Base-by-base conservation (phyloP, 1,284 basidiomycete species). In the Xanthoconium separans region DNA sequence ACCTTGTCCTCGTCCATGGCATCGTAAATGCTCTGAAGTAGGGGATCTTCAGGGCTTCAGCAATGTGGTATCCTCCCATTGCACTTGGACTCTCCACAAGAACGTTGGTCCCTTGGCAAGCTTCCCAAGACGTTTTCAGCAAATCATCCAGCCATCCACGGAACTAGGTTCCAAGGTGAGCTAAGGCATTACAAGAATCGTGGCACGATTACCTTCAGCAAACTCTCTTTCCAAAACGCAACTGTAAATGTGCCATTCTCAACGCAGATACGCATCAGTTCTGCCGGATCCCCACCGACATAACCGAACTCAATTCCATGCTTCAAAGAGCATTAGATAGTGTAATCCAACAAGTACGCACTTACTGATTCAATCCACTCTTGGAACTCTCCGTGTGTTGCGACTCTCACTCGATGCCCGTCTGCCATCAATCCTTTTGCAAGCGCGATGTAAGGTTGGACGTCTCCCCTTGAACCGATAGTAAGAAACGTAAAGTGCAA, bases 31-130 rank as follows among this genome's bases (percentile, higher is more conserved):
- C 91, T 61, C 93, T 81, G 74, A 90, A 98, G 71, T 96, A 99
- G 3, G 96, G 96, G 50, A 98, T 93, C 31, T 78, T 79, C 16
- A 99, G 77, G 1, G 93, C 94, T 70, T 99, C 96, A 16, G 96
- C 96, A 50, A 99, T 94, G 64, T 99, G 96, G 57, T 92, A 91
- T n/a, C 96, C 96, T n/a, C 89, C 94, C 89, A 98, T 98, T 6
- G 96, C 94, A 66, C 91, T 95, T 0, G 96, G 96, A 64, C 91
- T 93, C 74, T 99, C 96, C 51, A 99, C 80, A 47, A 99, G 80
- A 27, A 98, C 83, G 68, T 99, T 95, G 0, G 93, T 94, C 20
- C 85, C 88, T 74, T 96, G 93, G 68, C 97, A 99, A 6, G 95
- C 95, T 55, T 93, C 85, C 93, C 94, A 98, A 1, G 94, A 91